Evolutionary conservation across 371 early-diverging fungal genomes (phyloP), one percentile per base, ranked within the genome.

Genomic region (Mortierella polycephala): DNA sequence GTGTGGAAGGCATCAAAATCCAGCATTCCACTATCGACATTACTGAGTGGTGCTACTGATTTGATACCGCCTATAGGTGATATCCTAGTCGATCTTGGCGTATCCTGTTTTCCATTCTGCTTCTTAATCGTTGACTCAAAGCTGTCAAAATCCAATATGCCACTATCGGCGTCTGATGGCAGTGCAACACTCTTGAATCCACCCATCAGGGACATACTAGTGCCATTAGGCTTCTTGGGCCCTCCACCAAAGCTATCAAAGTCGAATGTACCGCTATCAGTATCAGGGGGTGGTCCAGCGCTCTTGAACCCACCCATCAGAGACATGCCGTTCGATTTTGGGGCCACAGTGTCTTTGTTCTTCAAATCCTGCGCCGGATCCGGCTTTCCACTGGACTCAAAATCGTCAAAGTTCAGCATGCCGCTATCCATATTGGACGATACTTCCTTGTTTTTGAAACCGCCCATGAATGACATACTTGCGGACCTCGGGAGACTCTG

Each of bases 1-100:
- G 76, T 54, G 55, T 57, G 71, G 57, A 76, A 71, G 4, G 64
- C 42, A 41, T 71, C 76, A 46, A 72, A 68, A 20, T 69, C 79
- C 12, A 75, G 62, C 60, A 60, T 71, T 3, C 76, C 76, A n/a
- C 67, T 70, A 18, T 75, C 71, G 37, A 71, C 55, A 5, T 62
- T 63, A n/a, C 52, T 57, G 2, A 57, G 39, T 30, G 67, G 39
- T 20, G 63, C 37, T 12, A 55, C 14, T 12, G 71, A 49, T 21
- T 62, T 61, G 37, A 75, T 70, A 6, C 67, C 76, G 1, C 76
- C 76, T 67, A 75, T 75, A 11, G 70, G 52, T 1, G 71, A 71
- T 67, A 75, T 70, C n/a, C 67, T 50, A 1, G 45, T 59, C 18
- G 59, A 30, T 20, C 67, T 73, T 14, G 64, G 40, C 5, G 52